Evolutionary conservation across 2,329 filamentous ascomycete genomes (phyloP).

Genomic region (Nothomitra cinnamomea): DNA sequence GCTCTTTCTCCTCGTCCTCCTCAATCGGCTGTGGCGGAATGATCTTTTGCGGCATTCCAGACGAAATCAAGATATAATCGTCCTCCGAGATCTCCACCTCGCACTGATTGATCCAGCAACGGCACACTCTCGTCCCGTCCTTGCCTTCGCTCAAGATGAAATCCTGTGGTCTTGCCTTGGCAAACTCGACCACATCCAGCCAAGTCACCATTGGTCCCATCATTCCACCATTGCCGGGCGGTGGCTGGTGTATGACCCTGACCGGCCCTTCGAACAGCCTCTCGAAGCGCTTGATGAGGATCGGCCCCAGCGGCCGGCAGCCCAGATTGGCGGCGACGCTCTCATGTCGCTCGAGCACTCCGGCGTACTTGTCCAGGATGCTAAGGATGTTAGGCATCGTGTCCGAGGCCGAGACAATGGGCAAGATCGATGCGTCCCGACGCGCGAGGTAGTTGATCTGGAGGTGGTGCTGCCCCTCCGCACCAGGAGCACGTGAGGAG

Average conservation of each 20-base stretch:
- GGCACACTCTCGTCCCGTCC: slow-evolving; percentile 56
- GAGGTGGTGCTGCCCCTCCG: slow-evolving; percentile 32
- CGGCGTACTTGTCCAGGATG: slow-evolving; percentile 67
- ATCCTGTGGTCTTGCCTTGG: slow-evolving; percentile 61
- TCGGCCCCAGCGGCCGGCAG: slow-evolving; percentile 65
- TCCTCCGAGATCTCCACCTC: slow-evolving; percentile 77
- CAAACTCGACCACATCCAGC: slow-evolving; percentile 75
- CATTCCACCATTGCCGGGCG: slow-evolving; percentile 32
- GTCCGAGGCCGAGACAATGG: slow-evolving; percentile 46
- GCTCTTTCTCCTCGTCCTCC: slow-evolving; percentile 73
- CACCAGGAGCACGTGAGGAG: slow-evolving; percentile 3
- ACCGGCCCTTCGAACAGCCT: slow-evolving; percentile 71
- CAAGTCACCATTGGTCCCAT: slow-evolving; percentile 51
- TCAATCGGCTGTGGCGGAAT: slow-evolving; percentile 66
- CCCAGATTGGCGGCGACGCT: slow-evolving; percentile 74
- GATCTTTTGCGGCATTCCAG: slow-evolving; percentile 66
- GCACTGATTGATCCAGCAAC: slow-evolving; percentile 66
- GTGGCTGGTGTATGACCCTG: slow-evolving; percentile 34
- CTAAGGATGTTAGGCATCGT: slow-evolving; percentile 56
- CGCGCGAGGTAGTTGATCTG: slow-evolving; percentile 53
- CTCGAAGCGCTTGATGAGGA: slow-evolving; percentile 73
- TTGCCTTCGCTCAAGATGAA: slow-evolving; percentile 54
- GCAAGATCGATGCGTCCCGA: slow-evolving; percentile 42
- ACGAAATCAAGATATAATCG: slow-evolving; percentile 70
- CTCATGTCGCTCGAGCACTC: slow-evolving; percentile 68